Base-by-base conservation (phyloP, 1,284 basidiomycete species). In the Stereum hirsutum region DNA sequence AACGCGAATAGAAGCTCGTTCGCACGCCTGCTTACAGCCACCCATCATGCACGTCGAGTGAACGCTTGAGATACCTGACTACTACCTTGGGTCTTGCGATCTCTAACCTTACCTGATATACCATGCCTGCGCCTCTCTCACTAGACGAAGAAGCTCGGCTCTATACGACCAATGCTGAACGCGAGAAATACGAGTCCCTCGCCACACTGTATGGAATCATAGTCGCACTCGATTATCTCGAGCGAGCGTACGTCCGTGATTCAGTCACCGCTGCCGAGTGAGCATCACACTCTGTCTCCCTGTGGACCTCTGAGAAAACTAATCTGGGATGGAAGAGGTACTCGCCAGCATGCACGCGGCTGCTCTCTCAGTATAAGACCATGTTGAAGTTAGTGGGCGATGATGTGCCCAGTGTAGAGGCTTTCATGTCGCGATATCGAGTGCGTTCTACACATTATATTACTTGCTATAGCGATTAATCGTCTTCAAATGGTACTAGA, bases 351-450 rank as follows among this genome's bases (percentile, higher is more conserved):
- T 99, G 95, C 60, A 91, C 89, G 14, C 75, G 90, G 36, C 66
- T 99, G 15, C 65, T 99, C 7, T 90, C 89, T 12, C 94, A 98
- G 64, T 98, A 94, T 70, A 97, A 97, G 76, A 96, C 92, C 2
- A 87, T 96, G 76, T 71, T 94, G 52, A 97, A 94, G 64, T 76
- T 98, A 30, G 85, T 99, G 11, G 82, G 81, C 19, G 84, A 91
- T 46, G 85, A 87, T 27, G 85, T 95, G 17, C 75, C 75, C 0
- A 85, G 79, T 19, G 73, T 95, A 20, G 91, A 95, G 53, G 74
- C 83, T 31, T 99, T 98, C 64, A 97, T 97, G 92, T 70, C 72
- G 45, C 78, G 84, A 43, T 98, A 93, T 69, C 72, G 81, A 54
- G 93, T 93, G 47, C 46, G 54, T 45, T 30, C n/a, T n/a, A n/a